Percentiles rank a stretch among this genome's conserved stretches.
Conservation (phyloP, 208 protist genomes). For the Novymonas esmeraldas region DNA sequence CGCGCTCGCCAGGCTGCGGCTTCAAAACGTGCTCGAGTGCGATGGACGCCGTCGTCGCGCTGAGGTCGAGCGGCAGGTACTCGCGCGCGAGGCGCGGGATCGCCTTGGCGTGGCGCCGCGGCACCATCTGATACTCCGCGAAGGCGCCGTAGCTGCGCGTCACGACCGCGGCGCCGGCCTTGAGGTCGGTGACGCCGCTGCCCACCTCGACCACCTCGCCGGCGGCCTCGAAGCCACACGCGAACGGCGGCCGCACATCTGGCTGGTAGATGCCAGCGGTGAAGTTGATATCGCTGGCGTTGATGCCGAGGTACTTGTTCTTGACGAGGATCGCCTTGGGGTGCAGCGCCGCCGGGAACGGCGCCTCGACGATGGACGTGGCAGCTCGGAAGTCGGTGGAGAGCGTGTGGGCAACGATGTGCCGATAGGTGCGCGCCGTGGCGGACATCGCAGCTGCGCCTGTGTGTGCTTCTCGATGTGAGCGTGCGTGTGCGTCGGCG, state of each 20-base stretch:
- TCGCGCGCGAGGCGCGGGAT: constrained; percentile 50
- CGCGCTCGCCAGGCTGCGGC: constrained; percentile 71
- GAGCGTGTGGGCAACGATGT: constrained; percentile 66
- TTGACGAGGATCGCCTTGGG: constrained; percentile 75
- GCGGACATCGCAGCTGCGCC: constrained; percentile 10
- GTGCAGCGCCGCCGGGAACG: constrained; percentile 45
- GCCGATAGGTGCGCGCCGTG: constrained; percentile 36
- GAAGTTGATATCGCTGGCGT: constrained; percentile 92
- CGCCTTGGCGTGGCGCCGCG: constrained; percentile 48
- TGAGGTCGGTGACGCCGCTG: constrained; percentile 42
- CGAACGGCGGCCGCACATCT: constrained; percentile 75
- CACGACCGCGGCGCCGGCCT: constrained; percentile 59
- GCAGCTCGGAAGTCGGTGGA: constrained; percentile 76
- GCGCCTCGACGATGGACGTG: constrained; percentile 41
- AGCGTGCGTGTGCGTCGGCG: neutral
- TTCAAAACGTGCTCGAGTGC: constrained; percentile 73
- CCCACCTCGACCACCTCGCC: constrained; percentile 76
- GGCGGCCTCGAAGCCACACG: constrained; percentile 86
- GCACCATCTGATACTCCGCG: constrained; percentile 73
- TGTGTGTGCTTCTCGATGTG: neutral
- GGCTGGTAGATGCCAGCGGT: constrained; percentile 82
- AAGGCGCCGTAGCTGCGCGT: constrained; percentile 84
- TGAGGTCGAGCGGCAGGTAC: constrained; percentile 82
- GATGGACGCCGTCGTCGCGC: constrained; percentile 88
- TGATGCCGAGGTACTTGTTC: constrained; percentile 85